Conservation (phyloP, 192 early-diverging fungal species). For the Podila verticillata region DNA sequence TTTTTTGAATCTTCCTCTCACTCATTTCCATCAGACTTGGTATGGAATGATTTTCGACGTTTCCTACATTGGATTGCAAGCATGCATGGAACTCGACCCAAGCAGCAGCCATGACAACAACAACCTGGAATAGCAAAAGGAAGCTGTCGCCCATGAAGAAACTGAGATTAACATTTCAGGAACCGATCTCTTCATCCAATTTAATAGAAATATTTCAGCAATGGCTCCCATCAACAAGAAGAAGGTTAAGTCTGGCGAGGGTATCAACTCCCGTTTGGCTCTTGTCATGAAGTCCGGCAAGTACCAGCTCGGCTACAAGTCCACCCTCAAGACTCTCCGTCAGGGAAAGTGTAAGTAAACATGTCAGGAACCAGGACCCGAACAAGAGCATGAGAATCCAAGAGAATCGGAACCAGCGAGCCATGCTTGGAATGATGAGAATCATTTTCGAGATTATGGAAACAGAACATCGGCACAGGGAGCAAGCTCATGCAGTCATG, state of each 20-base stretch:
- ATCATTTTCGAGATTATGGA: not conserved
- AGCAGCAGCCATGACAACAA: not conserved
- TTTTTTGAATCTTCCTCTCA: constrained; percentile 39
- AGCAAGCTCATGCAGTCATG: too few species aligned
- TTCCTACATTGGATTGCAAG: not conserved
- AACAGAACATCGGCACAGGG: too few species aligned
- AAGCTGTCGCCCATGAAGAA: not conserved
- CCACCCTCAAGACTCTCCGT: constrained; percentile 97
- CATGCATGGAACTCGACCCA: not conserved
- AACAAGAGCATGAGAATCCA: too few species aligned
- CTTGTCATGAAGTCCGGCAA: constrained; percentile 99
- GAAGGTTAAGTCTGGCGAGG: constrained; percentile 89
- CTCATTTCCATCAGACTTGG: constrained; percentile 55
- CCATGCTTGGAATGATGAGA: too few species aligned
- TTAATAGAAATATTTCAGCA: constrained; percentile 35
- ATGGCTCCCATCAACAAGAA: constrained; percentile 76
- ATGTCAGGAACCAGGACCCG: not conserved
- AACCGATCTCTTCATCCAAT: not conserved
- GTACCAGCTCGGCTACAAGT: constrained; percentile 98
- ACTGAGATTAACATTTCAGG: not conserved
- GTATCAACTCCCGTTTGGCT: constrained; percentile 97
- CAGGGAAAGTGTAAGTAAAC: constrained; percentile 85
- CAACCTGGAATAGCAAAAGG: not conserved
- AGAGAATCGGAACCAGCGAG: too few species aligned
- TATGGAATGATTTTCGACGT: constrained; percentile 6